Evolutionary conservation across 805 yeast species (phyloP).

Genomic region (Schwanniomyces sp.): DNA sequence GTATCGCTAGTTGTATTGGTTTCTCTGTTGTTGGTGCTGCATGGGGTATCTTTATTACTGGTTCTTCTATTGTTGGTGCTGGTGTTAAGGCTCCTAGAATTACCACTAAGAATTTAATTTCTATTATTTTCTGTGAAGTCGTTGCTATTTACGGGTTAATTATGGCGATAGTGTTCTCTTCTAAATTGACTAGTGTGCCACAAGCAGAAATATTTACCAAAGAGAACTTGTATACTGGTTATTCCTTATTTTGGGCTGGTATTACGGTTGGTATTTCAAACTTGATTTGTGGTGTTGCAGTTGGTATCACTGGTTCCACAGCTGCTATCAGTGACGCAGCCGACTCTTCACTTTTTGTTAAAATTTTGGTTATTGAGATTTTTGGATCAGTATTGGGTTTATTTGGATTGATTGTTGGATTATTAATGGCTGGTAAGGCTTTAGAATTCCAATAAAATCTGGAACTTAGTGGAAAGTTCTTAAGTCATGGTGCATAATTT

Average conservation of each 20-base stretch:
- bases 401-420: constrained; percentile 96
- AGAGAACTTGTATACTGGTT: constrained; percentile 91
- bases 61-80: constrained; percentile 92
- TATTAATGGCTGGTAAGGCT: constrained; percentile 96
- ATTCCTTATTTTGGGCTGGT: constrained; percentile 97
- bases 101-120: constrained; percentile 93
- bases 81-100: constrained; percentile 98
- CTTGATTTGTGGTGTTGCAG: constrained; percentile 94
- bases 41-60: constrained; percentile 98
- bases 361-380: constrained; percentile 94
- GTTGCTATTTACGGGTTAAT: constrained; percentile 98
- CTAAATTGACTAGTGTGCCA: constrained; percentile 75
- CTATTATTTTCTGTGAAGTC: constrained; percentile 98
- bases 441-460: constrained; percentile 65
- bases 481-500: background rate
- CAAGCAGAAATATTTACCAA: constrained; percentile 65
- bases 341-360: constrained; percentile 90
- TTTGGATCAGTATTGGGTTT: constrained; percentile 95
- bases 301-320: constrained; percentile 97
- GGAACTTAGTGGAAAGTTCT: background rate
- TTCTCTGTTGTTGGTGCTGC: constrained; percentile 96
- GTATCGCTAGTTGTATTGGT: constrained; percentile 89
- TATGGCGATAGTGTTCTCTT: constrained; percentile 94
- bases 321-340: constrained; percentile 99
- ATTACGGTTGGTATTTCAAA: constrained; percentile 91